Percentiles rank a stretch among this genome's conserved stretches.
Evolutionary conservation across 768 basidiomycete species (phyloP).

Genomic region (Suillus plorans): DNA sequence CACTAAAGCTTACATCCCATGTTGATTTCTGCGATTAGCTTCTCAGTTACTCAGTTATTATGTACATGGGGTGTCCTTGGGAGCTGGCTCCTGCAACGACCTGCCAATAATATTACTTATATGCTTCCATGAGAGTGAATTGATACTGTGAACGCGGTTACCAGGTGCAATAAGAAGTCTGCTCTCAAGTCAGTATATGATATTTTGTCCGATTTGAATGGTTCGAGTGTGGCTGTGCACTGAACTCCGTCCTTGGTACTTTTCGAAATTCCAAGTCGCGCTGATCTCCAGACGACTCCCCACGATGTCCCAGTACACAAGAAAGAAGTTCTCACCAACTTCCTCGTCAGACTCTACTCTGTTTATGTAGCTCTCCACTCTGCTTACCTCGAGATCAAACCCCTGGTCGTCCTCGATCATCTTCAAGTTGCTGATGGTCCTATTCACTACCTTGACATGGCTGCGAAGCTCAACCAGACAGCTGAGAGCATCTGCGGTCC

Average conservation of each 20-base stretch:
- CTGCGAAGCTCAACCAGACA: constrained; percentile 98
- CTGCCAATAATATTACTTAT: background rate
- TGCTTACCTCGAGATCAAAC: constrained; percentile 99
- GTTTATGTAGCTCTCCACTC: constrained; percentile 99
- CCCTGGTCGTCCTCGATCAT: constrained; percentile 85
- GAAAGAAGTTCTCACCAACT: constrained; percentile 92
- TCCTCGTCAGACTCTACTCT: constrained; percentile 91
- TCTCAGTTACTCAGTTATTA: no score
- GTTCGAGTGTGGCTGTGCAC: no score
- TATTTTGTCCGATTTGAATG: no score
- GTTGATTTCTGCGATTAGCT: background rate
- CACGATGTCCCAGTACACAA: constrained; percentile 76
- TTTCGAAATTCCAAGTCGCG: constrained; percentile 73
- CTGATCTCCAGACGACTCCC: constrained; percentile 62
- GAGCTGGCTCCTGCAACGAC: background rate
- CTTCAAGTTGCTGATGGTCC: constrained; percentile 43
- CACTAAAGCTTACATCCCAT: background rate
- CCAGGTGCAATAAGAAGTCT: no score
- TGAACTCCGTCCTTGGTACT: constrained; percentile 48
- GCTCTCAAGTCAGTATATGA: no score
- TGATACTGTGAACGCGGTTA: no score
- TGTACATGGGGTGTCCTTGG: no score
- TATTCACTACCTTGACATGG: constrained; percentile 98
- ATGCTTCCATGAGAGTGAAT: background rate
- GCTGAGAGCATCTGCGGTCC: constrained; percentile 97